phyloP scores from a whole-genome alignment of 345 rosid genomes.

The Salix brachista region DNA sequence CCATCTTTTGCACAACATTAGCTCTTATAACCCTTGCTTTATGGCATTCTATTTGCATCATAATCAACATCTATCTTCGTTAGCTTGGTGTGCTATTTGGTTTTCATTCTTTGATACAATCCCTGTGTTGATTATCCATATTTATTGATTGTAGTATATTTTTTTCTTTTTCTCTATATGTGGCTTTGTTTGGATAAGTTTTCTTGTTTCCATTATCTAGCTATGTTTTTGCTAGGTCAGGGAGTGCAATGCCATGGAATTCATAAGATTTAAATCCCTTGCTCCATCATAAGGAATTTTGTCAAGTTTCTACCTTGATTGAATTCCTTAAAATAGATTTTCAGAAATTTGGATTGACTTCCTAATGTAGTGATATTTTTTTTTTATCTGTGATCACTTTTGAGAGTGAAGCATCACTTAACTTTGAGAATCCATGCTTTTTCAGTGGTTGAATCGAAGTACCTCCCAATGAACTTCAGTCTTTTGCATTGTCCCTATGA shows the following conservation, averaged over 20 bases:
- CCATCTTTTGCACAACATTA: neutral
- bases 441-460: neutral
- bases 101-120: neutral
- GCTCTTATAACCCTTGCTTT: neutral
- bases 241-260: neutral
- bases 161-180: neutral
- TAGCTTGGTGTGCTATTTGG: neutral
- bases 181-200: neutral
- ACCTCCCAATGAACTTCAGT: neutral
- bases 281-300: neutral
- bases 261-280: neutral
- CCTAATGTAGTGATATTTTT: neutral
- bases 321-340: neutral
- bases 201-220: neutral
- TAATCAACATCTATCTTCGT: neutral
- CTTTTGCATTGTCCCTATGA: neutral
- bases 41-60: neutral
- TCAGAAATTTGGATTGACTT: neutral
- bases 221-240: neutral
- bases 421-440: neutral
- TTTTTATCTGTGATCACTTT: neutral
- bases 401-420: neutral
- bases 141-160: neutral
- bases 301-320: neutral
- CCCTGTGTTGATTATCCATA: neutral